phyloP scores from a whole-genome alignment of 192 early-diverging fungal species.

The Blastocladiella britannica region DNA sequence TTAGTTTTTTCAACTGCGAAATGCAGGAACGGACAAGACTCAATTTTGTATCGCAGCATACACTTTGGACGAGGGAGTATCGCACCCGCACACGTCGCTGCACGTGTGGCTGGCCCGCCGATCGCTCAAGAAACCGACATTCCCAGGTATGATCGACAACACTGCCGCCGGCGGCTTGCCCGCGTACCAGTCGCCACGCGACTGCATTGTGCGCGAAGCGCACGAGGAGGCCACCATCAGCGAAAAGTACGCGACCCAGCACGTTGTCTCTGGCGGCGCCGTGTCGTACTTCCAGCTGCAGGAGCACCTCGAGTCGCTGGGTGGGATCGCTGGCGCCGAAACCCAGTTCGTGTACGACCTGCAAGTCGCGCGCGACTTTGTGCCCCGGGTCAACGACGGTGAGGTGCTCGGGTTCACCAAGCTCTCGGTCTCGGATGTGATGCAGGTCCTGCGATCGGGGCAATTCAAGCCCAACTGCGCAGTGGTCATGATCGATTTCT shows the following conservation, averaged over 20 bases:
- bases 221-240: conserved; percentile 71
- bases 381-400: conserved; percentile 52
- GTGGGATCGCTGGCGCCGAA: conserved; percentile 29
- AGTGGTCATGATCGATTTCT: conserved; percentile 58
- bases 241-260: conserved; percentile 18
- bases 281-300: conserved; percentile 43
- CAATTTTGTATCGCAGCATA: neutral
- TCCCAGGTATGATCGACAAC: conserved; percentile 63
- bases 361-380: conserved; percentile 34
- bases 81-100: conserved; percentile 9
- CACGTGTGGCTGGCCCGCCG: conserved; percentile 80
- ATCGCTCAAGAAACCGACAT: conserved; percentile 58
- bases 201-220: conserved; percentile 67
- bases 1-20: too few species aligned
- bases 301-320: neutral
- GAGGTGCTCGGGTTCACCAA: conserved; percentile 67
- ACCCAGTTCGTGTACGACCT: conserved; percentile 74
- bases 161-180: conserved; percentile 61
- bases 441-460: conserved; percentile 13
- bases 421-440: conserved; percentile 43
- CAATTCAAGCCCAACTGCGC: conserved; percentile 78
- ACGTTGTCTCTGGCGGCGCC: conserved; percentile 28
- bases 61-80: neutral
- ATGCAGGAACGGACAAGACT: neutral
- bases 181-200: conserved; percentile 26